These are phyloP conservation scores for Pelargonium exstipulatum DNA, from an alignment of 441 rosid genomes.

Conservation along the genomic window DNA sequence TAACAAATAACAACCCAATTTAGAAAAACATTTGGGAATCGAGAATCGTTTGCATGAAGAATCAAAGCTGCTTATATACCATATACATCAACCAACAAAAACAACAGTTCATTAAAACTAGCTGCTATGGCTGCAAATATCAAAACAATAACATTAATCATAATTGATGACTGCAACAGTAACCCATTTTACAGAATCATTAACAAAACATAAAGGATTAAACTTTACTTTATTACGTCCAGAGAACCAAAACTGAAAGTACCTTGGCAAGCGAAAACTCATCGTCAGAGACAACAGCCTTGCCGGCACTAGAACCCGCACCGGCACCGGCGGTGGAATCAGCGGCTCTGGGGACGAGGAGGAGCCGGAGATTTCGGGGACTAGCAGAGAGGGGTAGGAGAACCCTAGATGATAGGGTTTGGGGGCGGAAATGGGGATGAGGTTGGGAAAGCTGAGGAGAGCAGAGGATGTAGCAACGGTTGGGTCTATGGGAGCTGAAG, in stretches of 20 bases:
- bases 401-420: not conserved
- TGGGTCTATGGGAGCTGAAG: not conserved
- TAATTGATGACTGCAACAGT: too few relatives aligned
- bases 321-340: constrained; percentile 70
- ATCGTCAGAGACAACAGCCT: constrained; percentile 55
- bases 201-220: too few relatives aligned
- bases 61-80: too few relatives aligned
- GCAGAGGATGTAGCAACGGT: not conserved
- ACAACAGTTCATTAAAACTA: too few relatives aligned
- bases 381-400: not conserved
- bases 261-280: constrained; percentile 87
- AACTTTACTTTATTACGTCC: too few relatives aligned
- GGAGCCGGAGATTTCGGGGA: constrained; percentile 13
- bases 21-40: too few relatives aligned
- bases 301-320: constrained; percentile 29
- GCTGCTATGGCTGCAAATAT: too few relatives aligned
- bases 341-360: constrained; percentile 46
- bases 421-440: not conserved
- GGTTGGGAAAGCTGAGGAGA: not conserved
- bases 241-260: not conserved
- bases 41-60: too few relatives aligned
- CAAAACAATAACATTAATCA: too few relatives aligned
- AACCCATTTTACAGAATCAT: too few relatives aligned
- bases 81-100: too few relatives aligned
- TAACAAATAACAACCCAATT: too few relatives aligned